Conservation (phyloP, 129 eudicot genomes). For the Daucus carota region DNA sequence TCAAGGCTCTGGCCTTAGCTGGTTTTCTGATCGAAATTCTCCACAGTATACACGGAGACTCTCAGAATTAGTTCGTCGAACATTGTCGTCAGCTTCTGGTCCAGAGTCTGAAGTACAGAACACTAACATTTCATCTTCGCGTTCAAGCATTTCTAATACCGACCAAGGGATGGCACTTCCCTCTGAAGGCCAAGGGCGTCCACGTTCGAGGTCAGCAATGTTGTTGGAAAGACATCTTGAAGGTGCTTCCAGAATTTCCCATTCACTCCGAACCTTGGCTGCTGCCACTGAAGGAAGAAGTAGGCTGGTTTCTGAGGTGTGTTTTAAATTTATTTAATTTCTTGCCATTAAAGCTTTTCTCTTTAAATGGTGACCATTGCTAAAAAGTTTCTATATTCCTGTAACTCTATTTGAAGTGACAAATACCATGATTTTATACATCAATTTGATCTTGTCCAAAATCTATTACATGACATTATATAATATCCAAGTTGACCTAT, state of each 20-base stretch:
- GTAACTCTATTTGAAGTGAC: background rate
- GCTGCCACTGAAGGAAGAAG: slow-evolving; percentile 58
- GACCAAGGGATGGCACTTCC: slow-evolving; percentile 32
- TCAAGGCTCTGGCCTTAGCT: slow-evolving; percentile 25
- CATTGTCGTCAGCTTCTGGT: slow-evolving; percentile 41
- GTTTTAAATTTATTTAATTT: slow-evolving; percentile 5
- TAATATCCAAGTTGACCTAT: background rate
- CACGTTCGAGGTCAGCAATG: slow-evolving; percentile 36
- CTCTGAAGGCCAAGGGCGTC: slow-evolving; percentile 41
- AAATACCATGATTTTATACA: background rate
- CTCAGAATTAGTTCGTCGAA: slow-evolving; percentile 52
- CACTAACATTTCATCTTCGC: slow-evolving; percentile 28
- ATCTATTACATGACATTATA: background rate
- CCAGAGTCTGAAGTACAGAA: slow-evolving; percentile 41
- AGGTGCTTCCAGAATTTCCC: slow-evolving; percentile 47
- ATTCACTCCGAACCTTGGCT: slow-evolving; percentile 44
- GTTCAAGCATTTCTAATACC: slow-evolving; percentile 30
- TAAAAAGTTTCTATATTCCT: background rate
- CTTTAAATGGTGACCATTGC: background rate
- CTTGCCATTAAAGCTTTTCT: background rate
- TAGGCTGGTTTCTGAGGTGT: slow-evolving; percentile 55
- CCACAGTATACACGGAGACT: slow-evolving; percentile 55
- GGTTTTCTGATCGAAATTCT: slow-evolving; percentile 38
- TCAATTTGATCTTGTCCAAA: background rate
- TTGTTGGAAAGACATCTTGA: slow-evolving; percentile 47